Base-by-base conservation (phyloP, 768 basidiomycete genomes). In the Gloeostereum incarnatum region DNA sequence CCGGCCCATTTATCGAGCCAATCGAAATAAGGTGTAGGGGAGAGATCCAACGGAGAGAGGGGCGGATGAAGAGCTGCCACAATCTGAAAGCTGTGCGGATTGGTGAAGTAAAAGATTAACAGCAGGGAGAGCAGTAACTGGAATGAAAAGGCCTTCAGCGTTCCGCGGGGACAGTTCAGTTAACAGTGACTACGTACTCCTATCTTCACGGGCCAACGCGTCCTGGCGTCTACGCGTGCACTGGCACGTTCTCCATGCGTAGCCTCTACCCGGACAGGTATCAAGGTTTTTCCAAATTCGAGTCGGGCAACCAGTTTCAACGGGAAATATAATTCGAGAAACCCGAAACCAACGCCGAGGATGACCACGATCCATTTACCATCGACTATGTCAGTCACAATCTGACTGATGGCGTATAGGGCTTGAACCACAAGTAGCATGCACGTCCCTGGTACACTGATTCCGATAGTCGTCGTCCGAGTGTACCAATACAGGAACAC, bases 401-500 rank as follows among this genome's bases (percentile, higher is more conserved):
- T n/a, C n/a, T n/a, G n/a, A n/a, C n/a, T n/a, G n/a, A 20, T 19
- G 17, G 9, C 8, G 17, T 9, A 16, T 10, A 18, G 8, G 10
- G 8, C 32, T 10, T 8, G 8, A 10, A 17, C 17, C 8, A 33
- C 17, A n/a, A 35, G 33, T n/a, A 41, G 26, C 16, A 41, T 17
- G n/a, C n/a, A n/a, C 13, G 40, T 41, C 17, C 34, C 40, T 4
- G 26, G 21, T 5, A 22, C 23, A 16, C 34, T 36, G 17, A 41
- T 41, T 13, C 31, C 31, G 14, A 23, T 23, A 4, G 40, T 36
- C 3, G 11, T 19, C 26, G 14, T 36, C 22, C 33, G 20, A 6
- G 34, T 41, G 21, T 41, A 41, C 40, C 40, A 41, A 35, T 41
- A 41, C 5, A 41, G 19, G 7, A 27, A 20, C 21, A 35, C 35